Percentiles rank a stretch among this genome's conserved stretches.
Evolutionary conservation across 805 yeast species (phyloP).

Genomic region (Candida boleticola): DNA sequence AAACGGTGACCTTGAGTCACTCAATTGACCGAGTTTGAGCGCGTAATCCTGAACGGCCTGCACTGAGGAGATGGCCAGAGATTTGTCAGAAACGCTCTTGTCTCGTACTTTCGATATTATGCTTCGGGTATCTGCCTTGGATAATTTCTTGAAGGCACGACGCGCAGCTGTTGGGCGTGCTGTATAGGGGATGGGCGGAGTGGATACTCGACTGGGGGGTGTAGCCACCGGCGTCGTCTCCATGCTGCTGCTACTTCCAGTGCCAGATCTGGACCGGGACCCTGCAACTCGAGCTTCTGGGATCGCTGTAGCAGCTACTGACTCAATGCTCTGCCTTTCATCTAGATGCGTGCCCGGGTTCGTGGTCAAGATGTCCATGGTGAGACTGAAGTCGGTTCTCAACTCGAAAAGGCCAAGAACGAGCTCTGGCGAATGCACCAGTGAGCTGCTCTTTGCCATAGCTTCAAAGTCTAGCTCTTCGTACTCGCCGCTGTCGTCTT

Average conservation of each 20-base stretch:
- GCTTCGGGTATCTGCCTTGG: conserved; percentile 4
- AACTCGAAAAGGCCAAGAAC: conserved; percentile 17
- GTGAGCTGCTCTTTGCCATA: background rate
- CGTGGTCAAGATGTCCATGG: conserved; percentile 2
- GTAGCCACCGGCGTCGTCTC: background rate
- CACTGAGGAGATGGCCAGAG: conserved; percentile 11
- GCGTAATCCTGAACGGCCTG: conserved; percentile 28
- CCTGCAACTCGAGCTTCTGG: no score
- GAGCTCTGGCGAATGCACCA: background rate
- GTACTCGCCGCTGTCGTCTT: conserved; percentile 9
- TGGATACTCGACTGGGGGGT: background rate
- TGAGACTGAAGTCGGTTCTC: conserved; percentile 13
- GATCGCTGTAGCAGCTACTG: background rate
- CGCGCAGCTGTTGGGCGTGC: background rate
- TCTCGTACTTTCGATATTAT: background rate
- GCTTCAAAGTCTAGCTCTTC: conserved; percentile 1
- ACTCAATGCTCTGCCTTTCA: background rate
- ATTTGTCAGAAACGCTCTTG: background rate
- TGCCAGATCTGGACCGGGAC: no score
- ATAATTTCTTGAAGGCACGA: conserved; percentile 5
- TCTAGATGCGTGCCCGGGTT: background rate
- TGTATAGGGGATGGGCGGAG: background rate
- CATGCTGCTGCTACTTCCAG: background rate
- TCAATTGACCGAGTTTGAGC: conserved; percentile 18
- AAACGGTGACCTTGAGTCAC: background rate